Evolutionary conservation across 805 yeast genomes (phyloP).

Genomic region (Schwanniomyces polymorphus): DNA sequence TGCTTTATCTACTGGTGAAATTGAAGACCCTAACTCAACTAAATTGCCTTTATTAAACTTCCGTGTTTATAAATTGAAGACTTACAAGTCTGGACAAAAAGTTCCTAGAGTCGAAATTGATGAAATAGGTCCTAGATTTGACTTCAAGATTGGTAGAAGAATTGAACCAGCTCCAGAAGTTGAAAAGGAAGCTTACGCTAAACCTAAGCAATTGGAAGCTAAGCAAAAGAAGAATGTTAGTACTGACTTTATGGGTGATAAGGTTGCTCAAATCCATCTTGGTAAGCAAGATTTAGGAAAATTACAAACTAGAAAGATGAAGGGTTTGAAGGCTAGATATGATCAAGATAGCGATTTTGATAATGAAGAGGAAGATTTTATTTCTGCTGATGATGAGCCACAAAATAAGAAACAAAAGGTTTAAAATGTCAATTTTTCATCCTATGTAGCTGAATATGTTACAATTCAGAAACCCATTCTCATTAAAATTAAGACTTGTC

Average conservation of each 20-base stretch:
- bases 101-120: conserved; percentile 92
- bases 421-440: conserved; percentile 6
- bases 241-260: conserved; percentile 89
- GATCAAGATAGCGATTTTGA: conserved; percentile 72
- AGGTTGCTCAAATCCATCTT: conserved; percentile 93
- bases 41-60: conserved; percentile 79
- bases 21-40: conserved; percentile 72
- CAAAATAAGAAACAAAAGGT: conserved; percentile 33
- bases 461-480: not conserved
- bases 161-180: conserved; percentile 80
- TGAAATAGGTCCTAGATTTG: conserved; percentile 94
- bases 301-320: conserved; percentile 97
- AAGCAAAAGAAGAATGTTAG: conserved; percentile 87
- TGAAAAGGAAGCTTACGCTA: conserved; percentile 83
- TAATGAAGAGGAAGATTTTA: conserved; percentile 43
- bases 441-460: conserved; percentile 6
- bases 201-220: conserved; percentile 78
- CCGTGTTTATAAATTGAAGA: conserved; percentile 85
- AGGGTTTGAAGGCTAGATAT: conserved; percentile 86
- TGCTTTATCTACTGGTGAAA: conserved; percentile 71
- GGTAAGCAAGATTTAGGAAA: conserved; percentile 91
- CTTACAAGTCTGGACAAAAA: conserved; percentile 81
- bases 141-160: conserved; percentile 87
- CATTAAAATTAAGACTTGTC: not conserved
- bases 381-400: conserved; percentile 20